Evolutionary conservation across 805 yeast species (phyloP).

Genomic region (Metschnikowia proteae): DNA sequence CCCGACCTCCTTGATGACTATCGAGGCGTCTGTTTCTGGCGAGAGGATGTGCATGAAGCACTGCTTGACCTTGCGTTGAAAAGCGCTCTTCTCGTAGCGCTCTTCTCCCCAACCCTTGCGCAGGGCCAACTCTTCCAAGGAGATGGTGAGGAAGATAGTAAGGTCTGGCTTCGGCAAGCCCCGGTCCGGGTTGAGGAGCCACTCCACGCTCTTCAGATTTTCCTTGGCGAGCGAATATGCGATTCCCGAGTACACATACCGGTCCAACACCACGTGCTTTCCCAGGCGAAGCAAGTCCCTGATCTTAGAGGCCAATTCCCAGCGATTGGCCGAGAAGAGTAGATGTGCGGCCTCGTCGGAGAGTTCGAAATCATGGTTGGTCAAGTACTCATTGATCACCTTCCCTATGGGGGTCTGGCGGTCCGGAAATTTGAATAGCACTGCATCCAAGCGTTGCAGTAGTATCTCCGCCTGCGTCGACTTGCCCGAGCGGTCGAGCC

Average conservation of each 20-base stretch:
- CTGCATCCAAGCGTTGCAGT: conserved; percentile 19
- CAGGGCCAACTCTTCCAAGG: conserved; percentile 37
- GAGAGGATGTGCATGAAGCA: conserved; percentile 51
- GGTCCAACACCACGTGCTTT: conserved; percentile 62
- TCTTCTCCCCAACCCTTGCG: conserved; percentile 93
- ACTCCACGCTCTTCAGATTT: conserved; percentile 45
- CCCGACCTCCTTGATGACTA: conserved; percentile 55
- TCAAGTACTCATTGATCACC: conserved; percentile 70
- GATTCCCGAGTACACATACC: conserved; percentile 90
- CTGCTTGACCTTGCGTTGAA: conserved; percentile 68
- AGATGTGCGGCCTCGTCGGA: conserved; percentile 83
- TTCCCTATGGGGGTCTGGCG: conserved; percentile 78
- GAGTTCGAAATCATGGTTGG: conserved; percentile 44
- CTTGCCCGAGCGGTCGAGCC: conserved; percentile 93
- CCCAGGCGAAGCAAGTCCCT: conserved; percentile 48
- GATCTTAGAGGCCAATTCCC: conserved; percentile 70
- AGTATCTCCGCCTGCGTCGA: conserved; percentile 66
- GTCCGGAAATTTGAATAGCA: conserved; percentile 79
- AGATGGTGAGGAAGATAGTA: conserved; percentile 68
- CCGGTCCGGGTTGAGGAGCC: conserved; percentile 80
- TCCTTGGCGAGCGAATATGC: conserved; percentile 86
- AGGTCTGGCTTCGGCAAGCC: conserved; percentile 88
- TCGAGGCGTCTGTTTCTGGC: conserved; percentile 25
- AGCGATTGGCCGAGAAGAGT: conserved; percentile 86
- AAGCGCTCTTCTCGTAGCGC: conserved; percentile 71